phyloP scores from a whole-genome alignment of 345 rosid species.

The Trapa bicornis region DNA sequence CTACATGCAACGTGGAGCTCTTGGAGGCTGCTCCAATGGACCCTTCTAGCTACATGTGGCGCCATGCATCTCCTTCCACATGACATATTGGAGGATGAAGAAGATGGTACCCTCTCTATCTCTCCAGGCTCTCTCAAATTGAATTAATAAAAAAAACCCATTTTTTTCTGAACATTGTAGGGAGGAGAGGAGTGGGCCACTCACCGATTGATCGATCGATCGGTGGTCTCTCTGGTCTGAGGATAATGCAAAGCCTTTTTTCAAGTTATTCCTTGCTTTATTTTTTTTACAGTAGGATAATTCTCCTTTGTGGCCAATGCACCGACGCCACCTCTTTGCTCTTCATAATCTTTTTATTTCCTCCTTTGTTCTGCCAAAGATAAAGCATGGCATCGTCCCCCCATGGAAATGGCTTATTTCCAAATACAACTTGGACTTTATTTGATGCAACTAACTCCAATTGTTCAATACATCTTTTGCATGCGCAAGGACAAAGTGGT shows the following conservation, averaged over 20 bases:
- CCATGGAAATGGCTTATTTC: neutral
- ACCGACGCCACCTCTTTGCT: neutral
- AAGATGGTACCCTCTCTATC: neutral
- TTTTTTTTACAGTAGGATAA: neutral
- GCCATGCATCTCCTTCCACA: neutral
- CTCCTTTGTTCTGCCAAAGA: neutral
- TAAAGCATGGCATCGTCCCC: neutral
- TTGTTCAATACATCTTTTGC: neutral
- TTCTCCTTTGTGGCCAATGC: neutral
- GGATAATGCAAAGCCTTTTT: neutral
- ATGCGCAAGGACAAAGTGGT: neutral
- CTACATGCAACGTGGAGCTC: neutral
- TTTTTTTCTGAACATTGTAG: too few relatives aligned
- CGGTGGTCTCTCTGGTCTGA: neutral
- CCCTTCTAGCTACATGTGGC: neutral
- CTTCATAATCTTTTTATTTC: neutral
- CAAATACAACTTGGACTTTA: constrained; percentile 2
- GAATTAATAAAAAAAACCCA: too few relatives aligned
- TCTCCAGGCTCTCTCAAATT: too few relatives aligned
- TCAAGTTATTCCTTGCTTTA: neutral
- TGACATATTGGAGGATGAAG: neutral
- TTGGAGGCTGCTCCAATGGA: neutral
- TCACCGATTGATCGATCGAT: neutral
- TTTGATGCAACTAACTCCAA: neutral
- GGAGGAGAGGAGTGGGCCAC: too few relatives aligned